phyloP scores from a whole-genome alignment of 148 eudicot genomes.

The Rhododendron henanense region DNA sequence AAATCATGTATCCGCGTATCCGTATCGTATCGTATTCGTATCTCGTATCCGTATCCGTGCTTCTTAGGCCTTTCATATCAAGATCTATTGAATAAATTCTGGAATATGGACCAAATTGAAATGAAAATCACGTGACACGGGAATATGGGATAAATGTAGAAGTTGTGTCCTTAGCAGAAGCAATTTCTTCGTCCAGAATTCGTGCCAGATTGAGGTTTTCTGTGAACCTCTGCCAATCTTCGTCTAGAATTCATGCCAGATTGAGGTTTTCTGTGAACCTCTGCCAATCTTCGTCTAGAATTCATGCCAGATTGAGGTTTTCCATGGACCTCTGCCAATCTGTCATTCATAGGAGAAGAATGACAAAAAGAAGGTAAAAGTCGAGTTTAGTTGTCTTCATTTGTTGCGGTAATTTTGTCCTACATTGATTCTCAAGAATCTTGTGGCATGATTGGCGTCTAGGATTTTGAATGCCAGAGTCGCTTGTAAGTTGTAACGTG shows the following conservation, averaged over 20 bases:
- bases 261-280: neutral
- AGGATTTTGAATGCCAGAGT: neutral
- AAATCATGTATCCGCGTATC: too few species aligned
- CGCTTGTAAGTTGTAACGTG: slow-evolving; percentile 1
- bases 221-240: neutral
- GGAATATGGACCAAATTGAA: neutral
- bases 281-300: neutral
- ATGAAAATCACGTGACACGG: neutral
- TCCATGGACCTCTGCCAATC: neutral
- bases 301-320: too few species aligned
- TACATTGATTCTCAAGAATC: neutral
- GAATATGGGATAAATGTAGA: neutral
- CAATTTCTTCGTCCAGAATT: neutral
- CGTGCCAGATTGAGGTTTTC: neutral
- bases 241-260: too few species aligned
- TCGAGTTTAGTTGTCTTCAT: neutral
- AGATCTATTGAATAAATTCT: neutral
- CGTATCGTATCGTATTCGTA: too few species aligned
- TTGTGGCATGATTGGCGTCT: neutral
- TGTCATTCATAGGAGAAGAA: neutral
- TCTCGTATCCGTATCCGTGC: too few species aligned
- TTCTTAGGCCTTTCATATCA: neutral
- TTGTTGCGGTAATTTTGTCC: neutral
- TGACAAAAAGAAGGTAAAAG: neutral
- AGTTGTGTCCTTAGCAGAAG: neutral